Evolutionary conservation across 1,139 yeast genomes (phyloP), one percentile per base, ranked within the genome.

Genomic region (Suhomyces kunorum): DNA sequence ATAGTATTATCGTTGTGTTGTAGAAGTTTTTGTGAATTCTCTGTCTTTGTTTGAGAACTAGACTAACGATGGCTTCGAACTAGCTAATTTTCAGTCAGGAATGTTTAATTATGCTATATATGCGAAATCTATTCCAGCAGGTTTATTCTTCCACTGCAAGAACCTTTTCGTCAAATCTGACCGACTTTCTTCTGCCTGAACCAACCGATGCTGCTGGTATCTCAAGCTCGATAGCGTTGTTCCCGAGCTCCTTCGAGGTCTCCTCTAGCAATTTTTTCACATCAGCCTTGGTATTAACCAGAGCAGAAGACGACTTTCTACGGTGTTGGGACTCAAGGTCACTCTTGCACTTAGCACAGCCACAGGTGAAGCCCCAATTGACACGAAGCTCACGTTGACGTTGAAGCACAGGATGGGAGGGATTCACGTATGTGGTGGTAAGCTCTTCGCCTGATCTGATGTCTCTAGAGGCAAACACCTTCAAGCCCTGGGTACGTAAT

Each of bases 311-410:
- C 2, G 47, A 45, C 46, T 68, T 67, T 40, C 72, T 56, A 39
- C 69, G 52, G 18, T 69, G 71, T 39, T 66, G 71, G 2, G 44
- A 49, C 40, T 69, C 63, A 34, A 72, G 63, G 47, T 85, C 95
- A 6, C 64, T 65, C 51, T 76, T 74, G 61, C 96, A 87, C 46
- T 83, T 77, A 8, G 59, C 50, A 58, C 96, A 87, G 18, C 59
- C 64, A 59, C 96, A 87, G n/a, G 75, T 54, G 58, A 87, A 87
- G 5, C 95, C 95, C 88, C 89, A 87, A 52, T 84, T 82, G n/a
- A 81, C 80, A 42, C 90, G 66, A 37, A 87, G 65, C 47, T 78
- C 82, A 46, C 86, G 63, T 53, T 80, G 82, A 49, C 96, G 76
- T 48, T 81, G 80, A 33, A 72, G 76, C 6, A 82, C 77, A 3